Evolutionary conservation across 1,284 basidiomycete genomes (phyloP), one percentile per base, ranked within the genome.

Genomic region (Trametes pubescens): DNA sequence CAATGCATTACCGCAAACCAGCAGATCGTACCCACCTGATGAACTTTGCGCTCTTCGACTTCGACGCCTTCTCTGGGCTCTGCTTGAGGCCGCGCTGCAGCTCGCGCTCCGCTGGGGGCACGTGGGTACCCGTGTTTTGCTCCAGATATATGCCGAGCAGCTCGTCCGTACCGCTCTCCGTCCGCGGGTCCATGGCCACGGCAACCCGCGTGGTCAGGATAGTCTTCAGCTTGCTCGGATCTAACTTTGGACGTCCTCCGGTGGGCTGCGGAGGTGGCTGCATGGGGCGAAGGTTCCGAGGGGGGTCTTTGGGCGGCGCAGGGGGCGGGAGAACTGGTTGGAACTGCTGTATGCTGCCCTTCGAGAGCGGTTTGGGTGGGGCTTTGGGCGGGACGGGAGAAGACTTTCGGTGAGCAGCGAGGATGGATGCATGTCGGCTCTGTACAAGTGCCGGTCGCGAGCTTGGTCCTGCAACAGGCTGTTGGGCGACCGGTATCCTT

Each of bases 161-260:
- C 65, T 82, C 79, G 11, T 79, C 77, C 5, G 76, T 62, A 4
- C 81, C 82, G 37, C 67, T 72, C 32, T 84, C 80, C 14, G 80
- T 79, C 35, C 76, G 78, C 1, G 79, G 70, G 66, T 85, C 79
- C 6, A 76, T 80, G 21, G 80, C 75, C 14, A 75, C 74, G 0
- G 83, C 83, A 9, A 85, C 66, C 35, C 71, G 68, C 0, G 83
- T 83, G 29, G 76, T 79, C 0, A 79, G 76, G 38, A 86, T 80
- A 4, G 82, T 78, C 65, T 79, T 82, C 65, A 82, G 35, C 24
- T 66, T 61, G 32, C 43, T 60, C 8, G 56, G 53, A 32, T 65
- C 59, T 1, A 44, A 38, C n/a, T 59, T 51, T 7, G 61, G 61
- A 16, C 64, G 59, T 0, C 64, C 65, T 9, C 48, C 44, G 1